Base-by-base conservation (phyloP, 768 basidiomycete species). In the Suillus weaverae region DNA sequence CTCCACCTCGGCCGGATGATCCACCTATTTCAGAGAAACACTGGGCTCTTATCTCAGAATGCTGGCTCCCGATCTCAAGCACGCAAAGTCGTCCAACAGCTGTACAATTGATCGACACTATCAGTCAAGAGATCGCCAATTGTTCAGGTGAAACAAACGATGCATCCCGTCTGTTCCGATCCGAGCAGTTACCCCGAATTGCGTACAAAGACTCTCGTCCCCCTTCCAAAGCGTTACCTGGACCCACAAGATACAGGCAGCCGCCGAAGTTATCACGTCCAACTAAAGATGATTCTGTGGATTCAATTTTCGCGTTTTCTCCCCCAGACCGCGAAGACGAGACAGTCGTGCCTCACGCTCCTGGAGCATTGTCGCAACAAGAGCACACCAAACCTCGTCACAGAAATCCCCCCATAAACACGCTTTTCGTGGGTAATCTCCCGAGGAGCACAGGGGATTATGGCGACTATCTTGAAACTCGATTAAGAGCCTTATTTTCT, bases 381-480 rank as follows among this genome's bases (percentile, higher is more conserved):
- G 20, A 33, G 32, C 5, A 32, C 4, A 32, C 20, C 53, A 33
- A 54, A 33, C 32, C 11, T 33, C 1, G 10, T 54, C 18, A 97
- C 78, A 94, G 96, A 80, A 97, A 99, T 76, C 95, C 96, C 71
- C 96, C 96, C 11, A 98, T 98, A 78, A 97, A 97, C 72, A 99
- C 97, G 1, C 83, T 99, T 26, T 99, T 98, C 73, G 95, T 99
- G 16, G 97, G 97, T 53, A 98, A 98, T 70, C 79, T 99, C 64
- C 97, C 97, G 2, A 92, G 91, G 5, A 85, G 89, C 7, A 77
- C 82, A 4, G 89, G 91, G 4, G 89, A 87, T 71, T 86, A 92
- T 43, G 85, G 88, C 53, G 89, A 91, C 70, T 86, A 89, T 70
- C 84, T 99, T 3, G 96, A 99, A 77, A 93, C 95, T 64, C 88